Conservation (phyloP, 2,329 filamentous ascomycete species). For the Diaporthe caulivora region DNA sequence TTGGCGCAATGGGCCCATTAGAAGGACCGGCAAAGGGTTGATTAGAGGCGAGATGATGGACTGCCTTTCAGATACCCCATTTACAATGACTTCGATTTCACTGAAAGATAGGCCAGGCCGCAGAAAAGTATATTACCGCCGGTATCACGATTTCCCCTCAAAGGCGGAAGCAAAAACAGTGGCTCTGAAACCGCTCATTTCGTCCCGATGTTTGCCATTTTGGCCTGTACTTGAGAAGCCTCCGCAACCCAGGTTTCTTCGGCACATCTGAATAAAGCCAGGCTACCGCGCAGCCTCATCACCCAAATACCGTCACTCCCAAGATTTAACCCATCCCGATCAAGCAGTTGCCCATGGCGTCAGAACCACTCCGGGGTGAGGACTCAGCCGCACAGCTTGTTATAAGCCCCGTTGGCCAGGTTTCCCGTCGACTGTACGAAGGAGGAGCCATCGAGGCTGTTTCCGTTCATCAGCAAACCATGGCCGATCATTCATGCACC, state of each 20-base stretch:
- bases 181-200: not conserved
- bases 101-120: not conserved
- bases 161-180: not conserved
- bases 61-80: conserved; percentile 34
- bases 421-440: conserved; percentile 42
- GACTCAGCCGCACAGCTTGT: conserved; percentile 43
- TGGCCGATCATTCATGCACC: not conserved
- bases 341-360: not conserved
- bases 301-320: not conserved
- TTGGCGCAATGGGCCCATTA: conserved; percentile 23
- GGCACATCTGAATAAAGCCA: not conserved
- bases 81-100: conserved; percentile 7
- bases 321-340: not conserved
- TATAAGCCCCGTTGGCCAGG: conserved; percentile 44
- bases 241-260: too few relatives aligned
- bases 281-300: not conserved
- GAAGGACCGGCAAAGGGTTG: not conserved
- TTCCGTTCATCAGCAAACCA: not conserved
- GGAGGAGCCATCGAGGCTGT: conserved; percentile 42
- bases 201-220: not conserved
- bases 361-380: not conserved
- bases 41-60: conserved; percentile 12
- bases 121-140: not conserved
- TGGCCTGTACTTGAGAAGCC: not conserved
- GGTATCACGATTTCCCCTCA: not conserved